Percentiles rank a stretch among this genome's conserved stretches.
phyloP scores from a whole-genome alignment of 2,329 filamentous ascomycete genomes.

The Hymenoscyphus infarciens region DNA sequence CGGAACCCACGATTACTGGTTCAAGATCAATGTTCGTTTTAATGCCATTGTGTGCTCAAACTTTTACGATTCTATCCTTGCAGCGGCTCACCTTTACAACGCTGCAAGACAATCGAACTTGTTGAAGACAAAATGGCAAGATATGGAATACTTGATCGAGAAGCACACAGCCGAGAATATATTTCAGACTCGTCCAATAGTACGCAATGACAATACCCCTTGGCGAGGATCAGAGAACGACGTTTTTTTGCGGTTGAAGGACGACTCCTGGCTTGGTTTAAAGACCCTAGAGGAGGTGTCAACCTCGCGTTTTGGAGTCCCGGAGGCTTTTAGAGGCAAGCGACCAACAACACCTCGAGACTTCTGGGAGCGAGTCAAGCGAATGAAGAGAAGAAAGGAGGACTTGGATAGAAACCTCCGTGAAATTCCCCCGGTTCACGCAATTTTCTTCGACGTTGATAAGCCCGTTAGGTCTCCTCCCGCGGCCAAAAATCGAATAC shows the following conservation, averaged over 20 bases:
- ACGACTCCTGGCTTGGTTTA: not conserved
- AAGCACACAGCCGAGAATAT: not conserved
- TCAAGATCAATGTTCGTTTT: not conserved
- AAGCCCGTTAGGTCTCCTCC: too few species aligned
- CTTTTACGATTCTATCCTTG: not conserved
- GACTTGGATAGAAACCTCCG: too few species aligned
- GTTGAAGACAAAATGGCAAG: not conserved
- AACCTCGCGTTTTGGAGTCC: too few species aligned
- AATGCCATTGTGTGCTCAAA: not conserved
- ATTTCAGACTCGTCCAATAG: too few species aligned
- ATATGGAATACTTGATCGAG: not conserved
- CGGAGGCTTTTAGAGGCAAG: too few species aligned
- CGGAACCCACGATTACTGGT: not conserved
- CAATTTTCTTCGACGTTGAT: too few species aligned
- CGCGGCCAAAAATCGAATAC: not conserved
- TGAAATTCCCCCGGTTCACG: too few species aligned
- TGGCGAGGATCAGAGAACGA: not conserved
- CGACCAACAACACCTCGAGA: too few species aligned
- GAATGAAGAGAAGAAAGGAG: too few species aligned
- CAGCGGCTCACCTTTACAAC: not conserved
- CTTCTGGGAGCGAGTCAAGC: too few species aligned
- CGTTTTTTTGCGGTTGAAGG: not conserved
- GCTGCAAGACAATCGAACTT: not conserved
- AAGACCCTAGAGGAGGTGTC: not conserved
- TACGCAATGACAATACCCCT: too few species aligned